Evolutionary conservation across 257 asterid species (phyloP).

Genomic region (Coffea eugenioides): DNA sequence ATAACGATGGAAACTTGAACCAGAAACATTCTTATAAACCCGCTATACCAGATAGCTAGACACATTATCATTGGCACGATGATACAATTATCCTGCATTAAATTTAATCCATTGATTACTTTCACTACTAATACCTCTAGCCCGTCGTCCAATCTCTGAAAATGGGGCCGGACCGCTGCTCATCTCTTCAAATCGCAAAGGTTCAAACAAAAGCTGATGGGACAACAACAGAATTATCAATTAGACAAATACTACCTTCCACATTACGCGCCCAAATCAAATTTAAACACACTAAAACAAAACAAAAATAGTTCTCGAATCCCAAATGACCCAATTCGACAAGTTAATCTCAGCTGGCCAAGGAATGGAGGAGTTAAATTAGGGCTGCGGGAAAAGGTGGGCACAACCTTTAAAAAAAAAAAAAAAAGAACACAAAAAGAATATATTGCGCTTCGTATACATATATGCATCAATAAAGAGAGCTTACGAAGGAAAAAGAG

Average conservation of each 20-base stretch:
- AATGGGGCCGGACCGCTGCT: conserved; percentile 68
- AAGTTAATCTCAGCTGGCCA: background rate
- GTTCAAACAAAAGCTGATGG: background rate
- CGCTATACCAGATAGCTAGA: background rate
- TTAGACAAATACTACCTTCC: background rate
- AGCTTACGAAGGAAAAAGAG: conserved; percentile 1
- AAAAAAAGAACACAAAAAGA: background rate
- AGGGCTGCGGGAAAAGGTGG: too few species aligned
- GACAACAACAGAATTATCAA: background rate
- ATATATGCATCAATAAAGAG: too few species aligned
- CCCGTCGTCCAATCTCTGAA: conserved; percentile 75
- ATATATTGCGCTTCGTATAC: background rate
- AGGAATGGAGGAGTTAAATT: background rate
- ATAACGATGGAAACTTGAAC: background rate
- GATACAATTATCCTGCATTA: background rate
- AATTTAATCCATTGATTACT: background rate
- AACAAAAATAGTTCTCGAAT: background rate
- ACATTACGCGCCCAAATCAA: background rate
- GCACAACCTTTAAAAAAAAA: background rate
- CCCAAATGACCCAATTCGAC: background rate
- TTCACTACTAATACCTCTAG: conserved; percentile 51
- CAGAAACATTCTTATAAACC: background rate
- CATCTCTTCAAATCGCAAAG: conserved; percentile 30
- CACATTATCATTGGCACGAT: background rate
- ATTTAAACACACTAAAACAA: background rate